Conservation (phyloP, 108 stramenopile species). For the Aureococcus anophagefferens region DNA sequence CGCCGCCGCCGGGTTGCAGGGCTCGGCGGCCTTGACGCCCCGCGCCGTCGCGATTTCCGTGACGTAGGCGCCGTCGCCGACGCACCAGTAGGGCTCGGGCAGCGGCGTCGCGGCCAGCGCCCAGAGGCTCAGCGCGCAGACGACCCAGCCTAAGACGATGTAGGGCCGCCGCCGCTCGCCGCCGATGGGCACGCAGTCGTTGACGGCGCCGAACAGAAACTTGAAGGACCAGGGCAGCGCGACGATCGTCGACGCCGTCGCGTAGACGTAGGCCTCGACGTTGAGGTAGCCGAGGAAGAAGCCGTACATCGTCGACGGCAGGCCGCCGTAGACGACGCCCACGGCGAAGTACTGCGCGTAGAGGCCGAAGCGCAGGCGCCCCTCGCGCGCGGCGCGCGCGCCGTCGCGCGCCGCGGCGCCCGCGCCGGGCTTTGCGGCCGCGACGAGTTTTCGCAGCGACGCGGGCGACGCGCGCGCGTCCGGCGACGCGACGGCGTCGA, state of each 20-base stretch:
- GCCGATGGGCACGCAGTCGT: slow-evolving; percentile 29
- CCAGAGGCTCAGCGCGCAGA: slow-evolving; percentile 18
- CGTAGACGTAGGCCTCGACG: background rate
- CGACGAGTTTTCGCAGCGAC: too few relatives aligned
- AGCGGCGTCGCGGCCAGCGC: background rate
- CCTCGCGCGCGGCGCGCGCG: too few relatives aligned
- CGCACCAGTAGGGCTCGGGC: slow-evolving; percentile 4
- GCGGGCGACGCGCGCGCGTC: too few relatives aligned
- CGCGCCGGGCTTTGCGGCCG: too few relatives aligned
- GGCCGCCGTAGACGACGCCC: slow-evolving; percentile 1
- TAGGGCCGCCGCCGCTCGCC: slow-evolving; percentile 43
- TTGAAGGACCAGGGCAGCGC: slow-evolving; percentile 45
- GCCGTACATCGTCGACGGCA: background rate
- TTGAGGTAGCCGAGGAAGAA: background rate
- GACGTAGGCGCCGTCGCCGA: background rate
- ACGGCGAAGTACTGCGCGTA: background rate
- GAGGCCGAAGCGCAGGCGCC: too few relatives aligned
- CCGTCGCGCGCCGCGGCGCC: too few relatives aligned
- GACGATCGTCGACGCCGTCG: slow-evolving; percentile 3
- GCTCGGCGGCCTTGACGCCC: background rate
- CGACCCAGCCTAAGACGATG: slow-evolving; percentile 31
- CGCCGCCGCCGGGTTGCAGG: background rate
- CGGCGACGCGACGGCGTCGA: too few relatives aligned
- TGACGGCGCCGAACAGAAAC: slow-evolving; percentile 36
- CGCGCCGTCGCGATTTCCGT: background rate